Evolutionary conservation across 805 yeast genomes (phyloP).

Genomic region (Cyberlindnera galapagoensis): DNA sequence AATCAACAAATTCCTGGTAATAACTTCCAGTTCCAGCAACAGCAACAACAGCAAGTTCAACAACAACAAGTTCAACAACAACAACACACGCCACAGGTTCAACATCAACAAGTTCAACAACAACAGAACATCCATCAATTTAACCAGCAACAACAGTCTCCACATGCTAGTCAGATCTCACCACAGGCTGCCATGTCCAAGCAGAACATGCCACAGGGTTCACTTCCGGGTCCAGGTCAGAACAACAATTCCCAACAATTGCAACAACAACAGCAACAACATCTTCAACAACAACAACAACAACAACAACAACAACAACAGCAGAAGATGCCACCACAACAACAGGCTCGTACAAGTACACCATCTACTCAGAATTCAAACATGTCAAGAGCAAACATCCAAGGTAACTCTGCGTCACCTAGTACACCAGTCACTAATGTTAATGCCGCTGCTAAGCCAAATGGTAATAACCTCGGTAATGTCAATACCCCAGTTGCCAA

Average conservation of each 20-base stretch:
- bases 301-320: constrained; percentile 17
- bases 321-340: constrained; percentile 9
- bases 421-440: constrained; percentile 39
- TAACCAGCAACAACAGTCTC: constrained; percentile 9
- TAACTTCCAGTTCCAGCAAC: constrained; percentile 23
- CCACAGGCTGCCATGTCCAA: too few species aligned
- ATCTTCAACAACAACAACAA: constrained; percentile 12
- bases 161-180: constrained; percentile 9
- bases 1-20: constrained; percentile 1
- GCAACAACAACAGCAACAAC: constrained; percentile 13
- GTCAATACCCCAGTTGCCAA: constrained; percentile 23
- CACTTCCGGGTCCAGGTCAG: constrained; percentile 10
- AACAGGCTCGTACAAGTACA: constrained; percentile 17
- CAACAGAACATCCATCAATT: constrained; percentile 22
- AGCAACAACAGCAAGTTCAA: constrained; percentile 29
- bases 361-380: constrained; percentile 18
- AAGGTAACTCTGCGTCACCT: constrained; percentile 24
- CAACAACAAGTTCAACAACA: constrained; percentile 9
- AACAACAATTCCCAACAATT: constrained; percentile 12
- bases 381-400: too few species aligned
- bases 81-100: constrained; percentile 17
- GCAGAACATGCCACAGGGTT: too few species aligned
- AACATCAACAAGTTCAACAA: constrained; percentile 14
- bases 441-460: constrained; percentile 42
- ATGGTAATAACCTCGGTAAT: constrained; percentile 21